phyloP scores from a whole-genome alignment of 1,284 basidiomycete species.

The Rhodotorula sp. region DNA sequence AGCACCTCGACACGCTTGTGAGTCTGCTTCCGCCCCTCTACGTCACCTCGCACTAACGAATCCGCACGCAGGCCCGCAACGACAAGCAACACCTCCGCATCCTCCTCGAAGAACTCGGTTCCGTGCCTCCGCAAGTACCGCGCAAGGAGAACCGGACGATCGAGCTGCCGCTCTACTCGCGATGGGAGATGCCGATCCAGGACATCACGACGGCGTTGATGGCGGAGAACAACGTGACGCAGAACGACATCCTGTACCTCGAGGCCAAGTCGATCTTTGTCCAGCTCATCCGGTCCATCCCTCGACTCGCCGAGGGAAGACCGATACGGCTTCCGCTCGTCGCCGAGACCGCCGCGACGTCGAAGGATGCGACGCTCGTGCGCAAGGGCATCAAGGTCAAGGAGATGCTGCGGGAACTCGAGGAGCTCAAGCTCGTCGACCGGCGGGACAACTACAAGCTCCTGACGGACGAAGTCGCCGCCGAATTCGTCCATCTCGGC shows the following conservation, averaged over 20 bases:
- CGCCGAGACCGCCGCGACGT: constrained; percentile 91
- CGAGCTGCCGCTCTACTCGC: constrained; percentile 87
- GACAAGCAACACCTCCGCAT: constrained; percentile 97
- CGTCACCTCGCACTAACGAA: background rate
- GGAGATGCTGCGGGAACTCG: constrained; percentile 94
- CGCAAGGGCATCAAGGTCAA: constrained; percentile 98
- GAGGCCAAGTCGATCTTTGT: constrained; percentile 99
- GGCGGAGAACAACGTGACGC: constrained; percentile 85
- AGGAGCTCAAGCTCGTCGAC: constrained; percentile 85
- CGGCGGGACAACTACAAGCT: constrained; percentile 78
- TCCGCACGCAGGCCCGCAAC: constrained; percentile 72
- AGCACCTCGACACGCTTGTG: constrained; percentile 92
- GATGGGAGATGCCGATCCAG: constrained; percentile 99
- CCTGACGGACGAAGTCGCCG: constrained; percentile 94
- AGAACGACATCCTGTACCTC: constrained; percentile 99
- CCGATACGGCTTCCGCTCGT: constrained; percentile 87
- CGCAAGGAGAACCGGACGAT: constrained; percentile 96
- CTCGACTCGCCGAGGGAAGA: constrained; percentile 72
- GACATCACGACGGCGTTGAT: constrained; percentile 95
- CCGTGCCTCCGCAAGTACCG: constrained; percentile 88
- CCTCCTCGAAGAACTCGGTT: constrained; percentile 88
- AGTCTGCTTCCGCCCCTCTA: constrained; percentile 47
- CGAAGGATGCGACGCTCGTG: constrained; percentile 91
- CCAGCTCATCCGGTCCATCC: constrained; percentile 91
- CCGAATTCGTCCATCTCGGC: constrained; percentile 91